Base-by-base conservation (phyloP, 306 rosid species). In the Vigna nakashimae region DNA sequence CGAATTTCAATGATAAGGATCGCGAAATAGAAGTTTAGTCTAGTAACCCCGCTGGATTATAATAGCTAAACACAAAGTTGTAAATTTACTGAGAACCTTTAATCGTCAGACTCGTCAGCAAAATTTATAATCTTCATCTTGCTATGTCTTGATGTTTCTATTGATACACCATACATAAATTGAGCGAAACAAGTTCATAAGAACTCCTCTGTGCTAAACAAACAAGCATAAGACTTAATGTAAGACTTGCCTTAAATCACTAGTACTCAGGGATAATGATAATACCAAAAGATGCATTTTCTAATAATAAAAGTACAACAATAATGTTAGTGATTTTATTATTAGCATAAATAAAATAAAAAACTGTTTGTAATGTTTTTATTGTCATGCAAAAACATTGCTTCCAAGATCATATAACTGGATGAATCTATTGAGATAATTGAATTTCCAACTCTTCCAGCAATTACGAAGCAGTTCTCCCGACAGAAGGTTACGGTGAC, bases 21-120 rank as follows among this genome's bases (percentile, higher is more conserved):
- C 91, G 79, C 46, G 90, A 89, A 82, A 76, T 88, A 67, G 96
- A 92, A 85, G 88, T 90, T 77, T 93, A 89, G 87, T 49, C 62
- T 60, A 22, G 53, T 59, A 24, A 50, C 71, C 7, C 49, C 3
- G 26, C 58, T 49, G 80, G 74, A 60, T 80, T 52, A 69, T 69
- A 42, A 2, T 42, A 82, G 66, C 84, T 72, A 49, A 73, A 45
- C 73, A 60, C 73, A 73, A 83, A 83, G 86, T 81, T 87, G 98
- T 91, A 88, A 87, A 88, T 86, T 83, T 80, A 83, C 85, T 85
- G 70, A 76, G 88, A 74, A 69, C 65, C 84, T 76, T 65, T 59
- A 66, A 79, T 80, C 75, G 24, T 76, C 79, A 63, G 76, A 75
- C 59, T 67, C 58, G 30, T 34, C 67, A 24, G 52, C 65, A 80